Conservation (phyloP, 164 flowering plant genomes). For the Pachysandra terminalis region DNA sequence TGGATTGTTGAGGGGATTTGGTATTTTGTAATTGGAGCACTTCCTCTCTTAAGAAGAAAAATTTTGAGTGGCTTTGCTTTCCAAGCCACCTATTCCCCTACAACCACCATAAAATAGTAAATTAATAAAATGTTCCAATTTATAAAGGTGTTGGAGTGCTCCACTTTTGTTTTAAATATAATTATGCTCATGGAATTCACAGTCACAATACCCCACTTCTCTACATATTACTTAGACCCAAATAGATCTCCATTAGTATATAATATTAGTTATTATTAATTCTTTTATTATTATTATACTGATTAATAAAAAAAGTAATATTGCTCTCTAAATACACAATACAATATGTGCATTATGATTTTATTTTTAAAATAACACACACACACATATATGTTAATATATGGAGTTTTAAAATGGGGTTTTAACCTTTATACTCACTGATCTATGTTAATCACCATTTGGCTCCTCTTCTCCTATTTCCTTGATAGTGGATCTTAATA, state of each 20-base stretch:
- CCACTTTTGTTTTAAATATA: slow-evolving; percentile 27
- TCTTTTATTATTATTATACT: not conserved
- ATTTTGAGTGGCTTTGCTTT: slow-evolving; percentile 26
- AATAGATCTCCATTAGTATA: slow-evolving; percentile 13
- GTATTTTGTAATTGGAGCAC: slow-evolving; percentile 16
- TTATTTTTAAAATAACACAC: no score
- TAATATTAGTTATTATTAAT: not conserved
- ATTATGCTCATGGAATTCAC: slow-evolving; percentile 31
- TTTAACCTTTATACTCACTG: no score
- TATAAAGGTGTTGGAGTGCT: slow-evolving; percentile 24
- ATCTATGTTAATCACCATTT: no score
- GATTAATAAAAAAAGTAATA: no score
- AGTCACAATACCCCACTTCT: slow-evolving; percentile 21
- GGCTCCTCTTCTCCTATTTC: no score
- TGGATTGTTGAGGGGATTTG: slow-evolving; percentile 12
- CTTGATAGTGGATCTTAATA: no score
- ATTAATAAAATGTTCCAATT: slow-evolving; percentile 11
- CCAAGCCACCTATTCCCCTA: slow-evolving; percentile 14
- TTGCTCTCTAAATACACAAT: no score
- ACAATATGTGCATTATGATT: no score
- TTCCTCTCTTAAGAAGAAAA: slow-evolving; percentile 11
- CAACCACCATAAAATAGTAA: not conserved
- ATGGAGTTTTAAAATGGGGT: no score
- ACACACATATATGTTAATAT: no score
- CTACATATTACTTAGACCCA: no score